phyloP scores from a whole-genome alignment of 306 rosid genomes.

The Cucurbita pepo region DNA sequence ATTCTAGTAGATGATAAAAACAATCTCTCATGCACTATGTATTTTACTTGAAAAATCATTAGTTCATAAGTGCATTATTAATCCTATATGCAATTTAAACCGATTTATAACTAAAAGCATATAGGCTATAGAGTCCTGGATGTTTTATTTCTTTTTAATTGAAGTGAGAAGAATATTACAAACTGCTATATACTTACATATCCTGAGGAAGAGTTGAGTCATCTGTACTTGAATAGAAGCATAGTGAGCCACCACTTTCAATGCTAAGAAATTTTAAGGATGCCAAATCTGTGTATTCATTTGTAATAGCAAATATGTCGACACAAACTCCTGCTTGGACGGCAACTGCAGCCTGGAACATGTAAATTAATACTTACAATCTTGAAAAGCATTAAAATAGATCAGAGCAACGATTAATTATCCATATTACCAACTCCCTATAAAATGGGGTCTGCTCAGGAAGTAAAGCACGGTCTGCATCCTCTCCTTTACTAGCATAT shows the following conservation, averaged over 20 bases:
- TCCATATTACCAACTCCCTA: slow-evolving; percentile 58
- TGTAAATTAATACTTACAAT: slow-evolving; percentile 23
- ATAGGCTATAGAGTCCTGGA: neutral
- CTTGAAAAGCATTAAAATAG: neutral
- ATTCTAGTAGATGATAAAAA: neutral
- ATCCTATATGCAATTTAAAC: neutral
- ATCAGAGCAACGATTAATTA: neutral
- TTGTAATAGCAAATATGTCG: slow-evolving; percentile 90
- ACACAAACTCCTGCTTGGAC: slow-evolving; percentile 98
- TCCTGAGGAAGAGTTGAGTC: slow-evolving; percentile 97
- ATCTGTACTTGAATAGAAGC: slow-evolving; percentile 62
- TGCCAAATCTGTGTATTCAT: slow-evolving; percentile 94
- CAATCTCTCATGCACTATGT: neutral
- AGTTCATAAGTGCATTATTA: neutral
- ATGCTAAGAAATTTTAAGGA: slow-evolving; percentile 80
- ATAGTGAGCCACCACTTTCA: slow-evolving; percentile 87
- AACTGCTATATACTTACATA: slow-evolving; percentile 41
- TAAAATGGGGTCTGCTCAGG: slow-evolving; percentile 96
- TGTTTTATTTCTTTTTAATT: neutral
- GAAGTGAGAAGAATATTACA: neutral
- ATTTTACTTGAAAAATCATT: neutral
- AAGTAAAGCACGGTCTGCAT: slow-evolving; percentile 91
- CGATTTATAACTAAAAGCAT: neutral
- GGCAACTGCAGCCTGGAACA: slow-evolving; percentile 84
- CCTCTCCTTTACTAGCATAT: slow-evolving; percentile 97